A percentile compares a stretch with the other conserved stretches of the same genome.
These are phyloP conservation scores for Fraxinus baroniana DNA, from an alignment of 305 asterid species.

Conservation along the genomic window DNA sequence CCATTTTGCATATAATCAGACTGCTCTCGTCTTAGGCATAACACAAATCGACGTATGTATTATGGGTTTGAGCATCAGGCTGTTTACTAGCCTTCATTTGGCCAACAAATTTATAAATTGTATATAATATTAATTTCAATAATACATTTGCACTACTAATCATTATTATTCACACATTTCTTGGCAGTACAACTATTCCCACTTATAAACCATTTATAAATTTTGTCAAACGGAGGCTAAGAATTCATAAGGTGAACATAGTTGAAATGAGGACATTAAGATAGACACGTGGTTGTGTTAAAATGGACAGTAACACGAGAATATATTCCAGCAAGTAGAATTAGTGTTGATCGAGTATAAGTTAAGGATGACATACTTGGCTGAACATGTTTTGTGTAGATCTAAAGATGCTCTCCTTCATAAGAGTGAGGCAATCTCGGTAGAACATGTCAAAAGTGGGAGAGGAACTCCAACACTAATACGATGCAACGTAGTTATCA, in stretches of 20 bases:
- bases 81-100: neutral
- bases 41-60: neutral
- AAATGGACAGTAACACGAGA: neutral
- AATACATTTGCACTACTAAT: neutral
- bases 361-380: neutral
- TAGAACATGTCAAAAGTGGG: neutral
- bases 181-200: neutral
- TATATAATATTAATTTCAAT: neutral
- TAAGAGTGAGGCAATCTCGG: neutral
- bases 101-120: neutral
- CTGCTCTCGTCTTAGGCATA: neutral
- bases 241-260: neutral
- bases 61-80: neutral
- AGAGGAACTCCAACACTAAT: neutral
- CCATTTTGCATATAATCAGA: neutral
- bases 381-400: neutral
- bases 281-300: neutral
- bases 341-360: neutral
- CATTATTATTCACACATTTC: neutral
- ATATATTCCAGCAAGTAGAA: neutral
- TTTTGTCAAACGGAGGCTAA: neutral
- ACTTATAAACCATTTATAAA: neutral
- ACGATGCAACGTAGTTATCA: neutral
- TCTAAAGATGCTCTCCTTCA: neutral
- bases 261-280: neutral